Conservation (phyloP, 768 basidiomycete species). For the Mrakia gelida region DNA sequence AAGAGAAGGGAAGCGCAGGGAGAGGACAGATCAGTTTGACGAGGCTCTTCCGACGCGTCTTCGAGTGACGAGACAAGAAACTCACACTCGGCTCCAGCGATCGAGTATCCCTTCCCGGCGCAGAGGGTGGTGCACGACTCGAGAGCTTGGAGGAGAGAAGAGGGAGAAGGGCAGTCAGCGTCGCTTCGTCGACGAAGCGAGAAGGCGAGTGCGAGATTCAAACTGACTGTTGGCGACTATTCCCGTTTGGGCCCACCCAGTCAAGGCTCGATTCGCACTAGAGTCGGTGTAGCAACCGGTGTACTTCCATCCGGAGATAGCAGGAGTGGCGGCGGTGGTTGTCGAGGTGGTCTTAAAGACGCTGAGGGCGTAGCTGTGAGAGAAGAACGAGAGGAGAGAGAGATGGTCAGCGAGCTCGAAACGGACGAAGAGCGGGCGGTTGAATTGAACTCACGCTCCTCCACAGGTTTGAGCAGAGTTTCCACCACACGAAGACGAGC, state of each 20-base stretch:
- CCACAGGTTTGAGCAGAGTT: slow-evolving; percentile 26
- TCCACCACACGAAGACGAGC: slow-evolving; percentile 21
- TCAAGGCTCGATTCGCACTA: not conserved
- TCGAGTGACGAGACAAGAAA: not conserved
- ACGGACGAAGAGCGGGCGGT: not conserved
- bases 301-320: slow-evolving; percentile 19
- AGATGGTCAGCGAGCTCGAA: not conserved
- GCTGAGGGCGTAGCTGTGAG: slow-evolving; percentile 1
- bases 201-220: not conserved
- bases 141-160: not conserved
- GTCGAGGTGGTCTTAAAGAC: slow-evolving; percentile 1
- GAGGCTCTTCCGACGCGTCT: no score
- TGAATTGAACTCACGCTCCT: slow-evolving; percentile 4
- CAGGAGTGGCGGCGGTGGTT: not conserved
- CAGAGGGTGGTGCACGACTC: slow-evolving; percentile 22
- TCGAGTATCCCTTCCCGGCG: slow-evolving; percentile 22
- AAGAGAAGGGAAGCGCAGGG: not conserved
- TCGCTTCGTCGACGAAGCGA: not conserved
- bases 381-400: not conserved
- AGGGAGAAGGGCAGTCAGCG: not conserved
- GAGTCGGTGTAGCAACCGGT: slow-evolving; percentile 15
- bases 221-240: not conserved
- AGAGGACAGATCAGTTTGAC: not conserved
- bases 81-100: slow-evolving; percentile 28
- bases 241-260: not conserved